A percentile compares a stretch with the other conserved stretches of the same genome.
Evolutionary conservation across 495 filamentous ascomycete genomes (phyloP).

Genomic region (Barbatosphaeria neglecta): DNA sequence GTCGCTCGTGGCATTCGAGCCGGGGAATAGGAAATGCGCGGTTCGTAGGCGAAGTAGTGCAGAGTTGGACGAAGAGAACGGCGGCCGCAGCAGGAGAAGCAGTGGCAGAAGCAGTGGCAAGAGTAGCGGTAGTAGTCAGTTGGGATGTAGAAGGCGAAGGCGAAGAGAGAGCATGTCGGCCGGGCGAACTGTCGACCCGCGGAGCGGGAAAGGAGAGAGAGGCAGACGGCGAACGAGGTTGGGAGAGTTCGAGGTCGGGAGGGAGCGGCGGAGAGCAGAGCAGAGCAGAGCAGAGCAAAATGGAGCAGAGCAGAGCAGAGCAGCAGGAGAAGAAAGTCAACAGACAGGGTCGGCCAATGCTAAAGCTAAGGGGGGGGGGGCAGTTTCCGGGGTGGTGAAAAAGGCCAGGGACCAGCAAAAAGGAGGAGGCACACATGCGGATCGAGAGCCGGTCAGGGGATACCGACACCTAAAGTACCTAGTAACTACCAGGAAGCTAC

Average conservation of each 20-base stretch:
- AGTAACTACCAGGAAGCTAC: too few species aligned
- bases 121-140: neutral
- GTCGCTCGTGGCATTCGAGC: neutral
- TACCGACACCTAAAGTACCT: too few species aligned
- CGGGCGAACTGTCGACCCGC: neutral
- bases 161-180: neutral
- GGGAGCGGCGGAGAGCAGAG: neutral
- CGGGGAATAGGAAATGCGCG: neutral
- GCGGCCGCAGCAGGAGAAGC: neutral
- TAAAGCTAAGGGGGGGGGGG: too few species aligned
- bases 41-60: neutral
- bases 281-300: neutral
- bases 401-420: neutral
- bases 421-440: neutral
- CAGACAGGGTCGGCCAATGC: neutral
- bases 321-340: neutral
- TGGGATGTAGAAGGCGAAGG: neutral
- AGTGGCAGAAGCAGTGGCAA: neutral
- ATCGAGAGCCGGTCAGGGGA: neutral
- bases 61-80: neutral
- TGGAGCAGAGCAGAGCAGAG: neutral
- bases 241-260: neutral
- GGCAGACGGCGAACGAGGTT: neutral
- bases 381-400: neutral
- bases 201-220: neutral